Evolutionary conservation across 768 basidiomycete species (phyloP).

Genomic region (Pleurotus tuoliensis): DNA sequence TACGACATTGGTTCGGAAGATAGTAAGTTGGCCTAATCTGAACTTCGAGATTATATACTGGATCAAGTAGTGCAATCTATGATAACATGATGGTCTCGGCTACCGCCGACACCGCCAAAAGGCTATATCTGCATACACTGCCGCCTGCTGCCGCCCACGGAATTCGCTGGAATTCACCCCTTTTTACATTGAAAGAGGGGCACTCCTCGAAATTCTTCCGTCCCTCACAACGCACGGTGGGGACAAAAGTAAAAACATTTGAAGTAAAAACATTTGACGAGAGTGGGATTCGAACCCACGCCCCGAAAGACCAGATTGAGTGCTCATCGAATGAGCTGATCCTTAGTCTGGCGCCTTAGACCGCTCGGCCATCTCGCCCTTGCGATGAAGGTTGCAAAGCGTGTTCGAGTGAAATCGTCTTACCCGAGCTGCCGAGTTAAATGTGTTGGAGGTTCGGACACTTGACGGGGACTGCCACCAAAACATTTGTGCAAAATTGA

Average conservation of each 20-base stretch:
- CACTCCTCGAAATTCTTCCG: too few relatives aligned
- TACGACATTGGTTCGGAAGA: constrained; percentile 1
- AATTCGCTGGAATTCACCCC: too few relatives aligned
- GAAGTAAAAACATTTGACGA: constrained; percentile 14
- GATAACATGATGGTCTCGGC: constrained; percentile 5
- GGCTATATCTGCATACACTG: too few relatives aligned
- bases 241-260: neutral
- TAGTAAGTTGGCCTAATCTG: neutral
- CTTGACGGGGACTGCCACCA: too few relatives aligned
- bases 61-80: constrained; percentile 3
- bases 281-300: constrained; percentile 63
- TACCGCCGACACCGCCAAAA: constrained; percentile 4
- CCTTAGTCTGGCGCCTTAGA: constrained; percentile 88
- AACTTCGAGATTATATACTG: neutral
- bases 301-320: constrained; percentile 31
- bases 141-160: too few relatives aligned
- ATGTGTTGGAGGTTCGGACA: too few relatives aligned
- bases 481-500: too few relatives aligned
- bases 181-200: too few relatives aligned
- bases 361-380: constrained; percentile 76
- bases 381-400: neutral
- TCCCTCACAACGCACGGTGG: too few relatives aligned
- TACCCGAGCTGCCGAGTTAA: too few relatives aligned
- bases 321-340: constrained; percentile 13
- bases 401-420: too few relatives aligned